Percentiles rank a stretch among this genome's conserved stretches.
Conservation (phyloP, 495 filamentous ascomycete genomes). For the Alectoria sarmentosa region DNA sequence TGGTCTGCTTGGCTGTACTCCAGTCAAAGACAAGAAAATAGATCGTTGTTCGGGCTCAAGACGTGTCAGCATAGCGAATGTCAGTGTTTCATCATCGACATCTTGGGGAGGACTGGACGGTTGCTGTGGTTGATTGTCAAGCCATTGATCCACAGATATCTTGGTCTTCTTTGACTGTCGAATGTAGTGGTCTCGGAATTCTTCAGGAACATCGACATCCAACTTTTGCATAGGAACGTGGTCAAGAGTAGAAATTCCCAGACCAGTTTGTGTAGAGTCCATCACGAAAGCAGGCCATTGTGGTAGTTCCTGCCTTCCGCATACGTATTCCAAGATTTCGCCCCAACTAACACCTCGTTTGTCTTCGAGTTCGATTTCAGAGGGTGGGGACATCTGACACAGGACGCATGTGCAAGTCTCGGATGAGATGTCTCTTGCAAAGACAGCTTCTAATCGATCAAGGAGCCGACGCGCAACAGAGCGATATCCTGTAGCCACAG, state of each 20-base stretch:
- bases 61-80: slow-evolving; percentile 87
- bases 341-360: slow-evolving; percentile 86
- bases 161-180: slow-evolving; percentile 83
- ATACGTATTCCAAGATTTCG: slow-evolving; percentile 88
- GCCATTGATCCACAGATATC: slow-evolving; percentile 77
- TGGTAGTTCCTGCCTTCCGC: slow-evolving; percentile 77
- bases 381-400: slow-evolving; percentile 48
- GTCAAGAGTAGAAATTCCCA: slow-evolving; percentile 47
- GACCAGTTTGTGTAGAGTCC: slow-evolving; percentile 40
- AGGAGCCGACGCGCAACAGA: slow-evolving; percentile 87
- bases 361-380: slow-evolving; percentile 44
- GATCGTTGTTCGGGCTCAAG: slow-evolving; percentile 67
- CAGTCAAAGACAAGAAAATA: slow-evolving; percentile 69
- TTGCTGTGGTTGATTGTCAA: slow-evolving; percentile 63
- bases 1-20: slow-evolving; percentile 53
- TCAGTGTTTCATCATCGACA: slow-evolving; percentile 85
- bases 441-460: slow-evolving; percentile 90
- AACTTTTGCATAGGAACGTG: slow-evolving; percentile 64
- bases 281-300: slow-evolving; percentile 82
- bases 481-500: slow-evolving; percentile 91
- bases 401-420: slow-evolving; percentile 74
- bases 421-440: slow-evolving; percentile 80
- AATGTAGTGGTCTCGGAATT: slow-evolving; percentile 82
- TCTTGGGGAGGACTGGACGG: slow-evolving; percentile 69
- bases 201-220: slow-evolving; percentile 85